phyloP scores from a whole-genome alignment of 306 rosid species.

The Vigna reflexopilosa region DNA sequence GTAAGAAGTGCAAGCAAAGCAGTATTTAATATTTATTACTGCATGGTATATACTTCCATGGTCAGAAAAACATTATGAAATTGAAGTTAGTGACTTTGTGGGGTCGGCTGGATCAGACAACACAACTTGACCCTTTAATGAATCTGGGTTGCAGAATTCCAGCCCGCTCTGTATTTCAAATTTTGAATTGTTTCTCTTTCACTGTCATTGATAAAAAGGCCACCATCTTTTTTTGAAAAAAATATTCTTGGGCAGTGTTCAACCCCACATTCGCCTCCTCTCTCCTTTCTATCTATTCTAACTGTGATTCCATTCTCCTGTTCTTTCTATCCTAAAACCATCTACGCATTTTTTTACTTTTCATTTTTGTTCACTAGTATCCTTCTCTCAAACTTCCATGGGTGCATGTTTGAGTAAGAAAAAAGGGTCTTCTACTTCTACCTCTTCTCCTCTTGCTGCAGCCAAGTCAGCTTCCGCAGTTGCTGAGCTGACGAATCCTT shows the following conservation, averaged over 20 bases:
- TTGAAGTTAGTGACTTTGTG: slow-evolving; percentile 39
- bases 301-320: slow-evolving; percentile 30
- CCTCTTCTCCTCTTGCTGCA: slow-evolving; percentile 24
- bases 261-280: not conserved
- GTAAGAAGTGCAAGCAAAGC: not conserved
- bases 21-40: not conserved
- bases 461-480: slow-evolving; percentile 45
- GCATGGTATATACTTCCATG: not conserved
- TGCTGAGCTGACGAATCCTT: slow-evolving; percentile 38
- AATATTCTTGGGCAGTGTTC: slow-evolving; percentile 49
- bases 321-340: not conserved
- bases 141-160: slow-evolving; percentile 33
- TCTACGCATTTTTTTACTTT: not conserved
- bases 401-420: slow-evolving; percentile 93
- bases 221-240: slow-evolving; percentile 42
- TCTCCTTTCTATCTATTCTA: not conserved
- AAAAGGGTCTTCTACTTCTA: slow-evolving; percentile 47
- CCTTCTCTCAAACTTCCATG: slow-evolving; percentile 50
- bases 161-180: slow-evolving; percentile 48
- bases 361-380: slow-evolving; percentile 19
- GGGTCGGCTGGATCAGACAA: slow-evolving; percentile 31
- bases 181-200: slow-evolving; percentile 57
- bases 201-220: slow-evolving; percentile 24
- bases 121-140: slow-evolving; percentile 28
- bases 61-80: not conserved